These are phyloP conservation scores for Vitis vinifera DNA, from an alignment of 164 flowering plant species.

Conservation along the genomic window DNA sequence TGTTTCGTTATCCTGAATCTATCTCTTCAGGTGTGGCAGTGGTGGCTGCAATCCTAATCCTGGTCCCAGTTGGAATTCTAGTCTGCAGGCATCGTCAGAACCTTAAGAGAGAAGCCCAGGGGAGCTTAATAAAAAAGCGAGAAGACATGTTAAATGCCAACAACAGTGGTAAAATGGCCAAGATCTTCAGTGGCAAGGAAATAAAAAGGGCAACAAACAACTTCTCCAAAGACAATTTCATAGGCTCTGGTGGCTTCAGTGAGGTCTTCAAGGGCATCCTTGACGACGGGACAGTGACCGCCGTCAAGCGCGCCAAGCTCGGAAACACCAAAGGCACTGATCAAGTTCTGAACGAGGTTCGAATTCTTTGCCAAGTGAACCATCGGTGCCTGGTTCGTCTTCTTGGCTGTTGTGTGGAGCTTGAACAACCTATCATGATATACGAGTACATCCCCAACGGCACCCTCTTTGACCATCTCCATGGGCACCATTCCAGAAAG, in stretches of 20 bases:
- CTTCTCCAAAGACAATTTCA: constrained; percentile 32
- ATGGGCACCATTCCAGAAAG: constrained; percentile 8
- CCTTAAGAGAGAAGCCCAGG: constrained; percentile 9
- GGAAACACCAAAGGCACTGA: constrained; percentile 38
- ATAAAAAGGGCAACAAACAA: constrained; percentile 35
- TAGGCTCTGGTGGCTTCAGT: constrained; percentile 43
- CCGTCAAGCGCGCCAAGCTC: constrained; percentile 42
- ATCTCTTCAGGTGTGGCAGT: background rate
- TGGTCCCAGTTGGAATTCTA: constrained; percentile 9
- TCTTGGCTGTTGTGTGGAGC: constrained; percentile 41
- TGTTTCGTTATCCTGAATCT: background rate
- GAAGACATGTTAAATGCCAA: constrained; percentile 27
- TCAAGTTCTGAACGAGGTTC: constrained; percentile 43
- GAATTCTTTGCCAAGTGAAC: constrained; percentile 49
- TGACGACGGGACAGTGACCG: constrained; percentile 37
- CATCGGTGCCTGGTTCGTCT: constrained; percentile 35
- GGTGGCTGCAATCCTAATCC: constrained; percentile 5
- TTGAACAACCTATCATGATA: constrained; percentile 32
- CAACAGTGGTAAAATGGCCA: constrained; percentile 28
- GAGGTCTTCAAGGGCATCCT: constrained; percentile 41
- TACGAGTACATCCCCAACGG: constrained; percentile 39
- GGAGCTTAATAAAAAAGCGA: constrained; percentile 16
- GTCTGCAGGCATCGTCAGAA: constrained; percentile 3
- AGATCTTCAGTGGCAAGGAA: constrained; percentile 34
- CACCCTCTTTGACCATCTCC: constrained; percentile 36